phyloP scores from a whole-genome alignment of 805 yeast species.

The Schwanniomyces vanrijiae region DNA sequence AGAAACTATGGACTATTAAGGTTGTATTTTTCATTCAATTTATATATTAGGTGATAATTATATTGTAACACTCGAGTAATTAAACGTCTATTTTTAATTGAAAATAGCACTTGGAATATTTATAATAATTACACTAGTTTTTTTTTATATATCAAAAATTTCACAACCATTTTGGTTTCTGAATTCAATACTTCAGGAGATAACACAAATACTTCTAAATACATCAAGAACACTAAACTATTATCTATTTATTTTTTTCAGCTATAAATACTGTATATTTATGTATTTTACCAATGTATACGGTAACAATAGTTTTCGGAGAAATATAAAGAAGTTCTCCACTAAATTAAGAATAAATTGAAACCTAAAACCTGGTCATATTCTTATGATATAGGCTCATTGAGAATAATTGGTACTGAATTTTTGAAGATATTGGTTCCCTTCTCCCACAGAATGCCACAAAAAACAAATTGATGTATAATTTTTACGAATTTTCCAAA shows the following conservation, averaged over 20 bases:
- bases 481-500: conserved; percentile 71
- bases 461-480: conserved; percentile 65
- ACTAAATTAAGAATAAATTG: conserved; percentile 43
- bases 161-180: background rate
- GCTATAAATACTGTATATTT: conserved; percentile 87
- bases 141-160: background rate
- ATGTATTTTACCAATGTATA: conserved; percentile 51
- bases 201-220: conserved; percentile 4
- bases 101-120: background rate
- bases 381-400: conserved; percentile 73
- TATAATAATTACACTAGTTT: background rate
- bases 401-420: conserved; percentile 57
- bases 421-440: conserved; percentile 53
- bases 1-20: background rate
- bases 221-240: conserved; percentile 20
- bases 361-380: conserved; percentile 73
- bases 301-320: conserved; percentile 66
- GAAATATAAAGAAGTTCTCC: conserved; percentile 51
- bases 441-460: conserved; percentile 28
- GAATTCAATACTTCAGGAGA: background rate
- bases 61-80: background rate
- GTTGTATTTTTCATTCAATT: background rate
- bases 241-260: conserved; percentile 66
- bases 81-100: background rate
- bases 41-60: background rate